Conservation (phyloP, 2,329 filamentous ascomycete species). For the Madurella fahalii region DNA sequence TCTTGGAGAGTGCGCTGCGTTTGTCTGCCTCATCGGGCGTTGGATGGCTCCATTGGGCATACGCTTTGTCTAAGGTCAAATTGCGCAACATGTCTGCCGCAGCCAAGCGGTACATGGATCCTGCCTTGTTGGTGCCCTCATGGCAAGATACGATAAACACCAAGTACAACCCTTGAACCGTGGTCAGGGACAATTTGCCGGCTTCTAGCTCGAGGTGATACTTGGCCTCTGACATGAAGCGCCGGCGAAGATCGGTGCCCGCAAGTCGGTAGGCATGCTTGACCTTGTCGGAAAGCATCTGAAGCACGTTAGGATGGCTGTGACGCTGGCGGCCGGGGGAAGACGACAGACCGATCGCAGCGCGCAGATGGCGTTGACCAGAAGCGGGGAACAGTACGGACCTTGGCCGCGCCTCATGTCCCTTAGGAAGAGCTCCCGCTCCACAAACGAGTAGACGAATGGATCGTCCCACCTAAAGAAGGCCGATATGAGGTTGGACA, state of each 20-base stretch:
- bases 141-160: conserved; percentile 9
- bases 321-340: neutral
- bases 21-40: conserved; percentile 3
- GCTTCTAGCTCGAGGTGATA: conserved; percentile 24
- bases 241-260: conserved; percentile 15
- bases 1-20: conserved; percentile 1
- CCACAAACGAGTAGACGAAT: conserved; percentile 27
- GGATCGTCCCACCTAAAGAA: conserved; percentile 31
- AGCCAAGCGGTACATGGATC: conserved; percentile 23
- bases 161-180: conserved; percentile 25
- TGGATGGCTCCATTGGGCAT: neutral
- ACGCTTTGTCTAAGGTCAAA: neutral
- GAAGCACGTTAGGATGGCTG: conserved; percentile 4
- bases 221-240: conserved; percentile 27
- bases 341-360: conserved; percentile 27
- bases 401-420: conserved; percentile 26
- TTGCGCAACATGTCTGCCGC: conserved; percentile 22
- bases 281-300: conserved; percentile 22
- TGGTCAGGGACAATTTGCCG: conserved; percentile 19
- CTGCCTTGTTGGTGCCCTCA: conserved; percentile 15
- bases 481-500: conserved; percentile 30
- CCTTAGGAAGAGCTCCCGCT: conserved; percentile 26
- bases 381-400: conserved; percentile 30
- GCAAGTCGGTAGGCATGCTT: conserved; percentile 14
- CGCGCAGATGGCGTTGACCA: conserved; percentile 33